Evolutionary conservation across 768 basidiomycete species (phyloP).

Genomic region (Daedaleopsis nitida): DNA sequence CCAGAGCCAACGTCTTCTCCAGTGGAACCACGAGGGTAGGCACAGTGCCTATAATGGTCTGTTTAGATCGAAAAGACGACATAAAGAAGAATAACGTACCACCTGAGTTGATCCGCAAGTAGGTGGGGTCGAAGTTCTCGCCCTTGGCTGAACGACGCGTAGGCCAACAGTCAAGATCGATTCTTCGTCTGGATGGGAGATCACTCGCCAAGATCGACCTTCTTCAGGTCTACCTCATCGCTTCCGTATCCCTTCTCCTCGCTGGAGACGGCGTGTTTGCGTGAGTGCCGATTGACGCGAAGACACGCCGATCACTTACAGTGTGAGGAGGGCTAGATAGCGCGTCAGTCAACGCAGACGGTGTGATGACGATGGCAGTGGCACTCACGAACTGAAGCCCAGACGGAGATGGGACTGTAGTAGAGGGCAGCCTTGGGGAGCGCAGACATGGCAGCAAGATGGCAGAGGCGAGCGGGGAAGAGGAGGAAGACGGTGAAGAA

Average conservation of each 20-base stretch:
- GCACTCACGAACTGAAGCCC: conserved; percentile 65
- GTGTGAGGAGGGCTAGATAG: conserved; percentile 49
- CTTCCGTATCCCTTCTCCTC: conserved; percentile 82
- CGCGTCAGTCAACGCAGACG: not conserved
- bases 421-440: conserved; percentile 84
- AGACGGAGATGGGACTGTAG: conserved; percentile 58
- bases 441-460: conserved; percentile 21
- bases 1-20: conserved; percentile 65
- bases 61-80: not conserved
- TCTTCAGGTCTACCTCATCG: conserved; percentile 72
- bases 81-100: conserved; percentile 43
- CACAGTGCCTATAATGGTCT: conserved; percentile 57
- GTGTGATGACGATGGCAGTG: too few relatives aligned
- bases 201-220: conserved; percentile 62
- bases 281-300: not conserved
- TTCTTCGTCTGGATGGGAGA: not conserved
- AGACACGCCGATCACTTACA: conserved; percentile 43
- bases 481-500: not conserved
- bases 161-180: conserved; percentile 1
- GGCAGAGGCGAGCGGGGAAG: not conserved
- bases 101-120: conserved; percentile 76
- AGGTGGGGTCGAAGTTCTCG: conserved; percentile 76
- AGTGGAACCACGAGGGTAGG: conserved; percentile 88
- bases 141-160: conserved; percentile 56
- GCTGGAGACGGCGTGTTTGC: conserved; percentile 25